Evolutionary conservation across 257 asterid species (phyloP).

Genomic region (Ballota nigra): DNA sequence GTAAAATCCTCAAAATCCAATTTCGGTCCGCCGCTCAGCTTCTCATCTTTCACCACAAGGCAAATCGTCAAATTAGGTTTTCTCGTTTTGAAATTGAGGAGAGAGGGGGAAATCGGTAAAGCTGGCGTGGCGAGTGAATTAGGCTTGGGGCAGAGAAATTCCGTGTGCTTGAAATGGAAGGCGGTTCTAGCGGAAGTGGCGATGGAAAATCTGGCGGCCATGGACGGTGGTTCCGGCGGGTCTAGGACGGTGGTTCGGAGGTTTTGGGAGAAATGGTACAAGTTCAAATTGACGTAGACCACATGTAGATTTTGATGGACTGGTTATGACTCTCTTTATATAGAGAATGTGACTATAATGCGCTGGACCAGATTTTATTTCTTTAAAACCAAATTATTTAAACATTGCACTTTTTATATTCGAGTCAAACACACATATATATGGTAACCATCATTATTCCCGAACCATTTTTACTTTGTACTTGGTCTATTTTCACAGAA

Average conservation of each 20-base stretch:
- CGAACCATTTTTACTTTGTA: no score
- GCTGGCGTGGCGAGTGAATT: constrained; percentile 27
- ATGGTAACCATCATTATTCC: no score
- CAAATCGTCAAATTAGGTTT: constrained; percentile 39
- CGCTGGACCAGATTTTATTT: no score
- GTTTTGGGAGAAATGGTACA: background rate
- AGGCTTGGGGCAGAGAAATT: constrained; percentile 29
- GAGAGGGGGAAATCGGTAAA: constrained; percentile 22
- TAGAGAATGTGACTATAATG: background rate
- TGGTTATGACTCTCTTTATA: constrained; percentile 16
- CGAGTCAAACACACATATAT: no score
- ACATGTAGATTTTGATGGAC: constrained; percentile 16
- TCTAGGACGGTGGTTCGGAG: background rate
- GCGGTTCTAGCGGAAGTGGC: constrained; percentile 27
- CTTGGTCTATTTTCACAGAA: no score
- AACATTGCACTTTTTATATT: no score
- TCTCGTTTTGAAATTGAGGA: constrained; percentile 15
- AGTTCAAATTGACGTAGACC: constrained; percentile 18
- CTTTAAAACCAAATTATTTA: no score
- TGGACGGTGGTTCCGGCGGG: constrained; percentile 33
- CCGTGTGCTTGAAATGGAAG: constrained; percentile 25
- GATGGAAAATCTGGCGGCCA: constrained; percentile 50
- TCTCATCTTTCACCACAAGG: constrained; percentile 40
- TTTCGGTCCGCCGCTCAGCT: constrained; percentile 13
- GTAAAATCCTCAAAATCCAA: background rate